Conservation (phyloP, 2,329 filamentous ascomycete species). For the Rhinocladiella similis region DNA sequence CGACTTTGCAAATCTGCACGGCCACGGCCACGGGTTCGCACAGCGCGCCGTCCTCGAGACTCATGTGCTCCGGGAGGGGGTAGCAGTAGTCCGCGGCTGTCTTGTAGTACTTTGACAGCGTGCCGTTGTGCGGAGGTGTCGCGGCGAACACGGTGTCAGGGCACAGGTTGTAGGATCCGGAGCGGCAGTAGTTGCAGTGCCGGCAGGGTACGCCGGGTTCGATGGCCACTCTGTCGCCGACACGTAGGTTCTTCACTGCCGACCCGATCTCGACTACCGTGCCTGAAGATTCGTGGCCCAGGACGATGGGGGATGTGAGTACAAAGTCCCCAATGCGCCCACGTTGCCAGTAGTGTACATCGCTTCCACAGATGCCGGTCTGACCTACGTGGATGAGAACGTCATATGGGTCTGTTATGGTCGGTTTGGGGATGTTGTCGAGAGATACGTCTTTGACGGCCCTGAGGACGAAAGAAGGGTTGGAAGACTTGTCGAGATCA, state of each 20-base stretch:
- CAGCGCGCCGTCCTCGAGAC: constrained; percentile 53
- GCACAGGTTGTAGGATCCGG: constrained; percentile 45
- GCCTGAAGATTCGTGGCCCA: constrained; percentile 49
- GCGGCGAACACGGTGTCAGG: constrained; percentile 51
- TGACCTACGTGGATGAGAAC: constrained; percentile 48
- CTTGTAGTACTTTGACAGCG: constrained; percentile 51
- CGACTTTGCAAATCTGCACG: constrained; percentile 47
- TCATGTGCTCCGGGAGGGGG: constrained; percentile 46
- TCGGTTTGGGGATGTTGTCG: constrained; percentile 45
- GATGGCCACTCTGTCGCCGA: constrained; percentile 50
- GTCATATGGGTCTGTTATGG: constrained; percentile 39
- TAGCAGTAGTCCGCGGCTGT: constrained; percentile 51
- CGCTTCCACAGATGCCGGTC: constrained; percentile 51
- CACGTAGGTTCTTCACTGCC: constrained; percentile 41
- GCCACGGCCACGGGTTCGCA: constrained; percentile 56
- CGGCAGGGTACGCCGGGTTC: constrained; percentile 51
- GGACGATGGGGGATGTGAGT: constrained; percentile 39
- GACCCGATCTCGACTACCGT: constrained; percentile 39
- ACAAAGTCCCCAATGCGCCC: constrained; percentile 51
- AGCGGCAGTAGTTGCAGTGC: constrained; percentile 45
- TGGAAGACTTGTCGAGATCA: constrained; percentile 23
- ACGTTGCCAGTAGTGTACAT: constrained; percentile 45
- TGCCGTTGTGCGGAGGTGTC: constrained; percentile 52
- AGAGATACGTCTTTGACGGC: constrained; percentile 47
- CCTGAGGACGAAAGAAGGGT: constrained; percentile 50